Conservation (phyloP, 2,329 filamentous ascomycete species). For the Nemania sp. region DNA sequence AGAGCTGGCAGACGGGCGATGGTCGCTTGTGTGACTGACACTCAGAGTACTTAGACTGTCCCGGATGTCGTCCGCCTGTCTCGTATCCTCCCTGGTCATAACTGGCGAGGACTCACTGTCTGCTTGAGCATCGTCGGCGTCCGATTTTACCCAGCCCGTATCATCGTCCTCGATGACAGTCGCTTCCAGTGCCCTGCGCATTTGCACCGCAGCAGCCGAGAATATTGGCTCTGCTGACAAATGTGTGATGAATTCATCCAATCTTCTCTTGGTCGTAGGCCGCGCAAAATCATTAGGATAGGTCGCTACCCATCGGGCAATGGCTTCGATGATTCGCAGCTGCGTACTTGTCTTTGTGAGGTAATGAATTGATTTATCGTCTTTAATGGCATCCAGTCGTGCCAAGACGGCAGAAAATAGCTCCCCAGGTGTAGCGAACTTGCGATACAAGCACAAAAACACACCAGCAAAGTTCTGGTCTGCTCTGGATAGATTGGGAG, state of each 20-base stretch:
- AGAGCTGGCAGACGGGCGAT: conserved; percentile 53
- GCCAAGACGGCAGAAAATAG: conserved; percentile 79
- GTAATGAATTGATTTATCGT: conserved; percentile 68
- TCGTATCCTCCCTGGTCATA: conserved; percentile 27
- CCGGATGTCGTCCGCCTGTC: conserved; percentile 43
- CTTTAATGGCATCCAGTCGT: conserved; percentile 72
- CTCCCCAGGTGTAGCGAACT: conserved; percentile 81
- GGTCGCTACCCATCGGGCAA: conserved; percentile 85
- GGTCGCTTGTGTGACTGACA: conserved; percentile 50
- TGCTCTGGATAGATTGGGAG: conserved; percentile 79
- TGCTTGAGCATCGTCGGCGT: conserved; percentile 49
- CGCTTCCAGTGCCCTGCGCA: conserved; percentile 75
- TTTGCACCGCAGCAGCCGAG: conserved; percentile 82
- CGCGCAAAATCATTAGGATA: conserved; percentile 95
- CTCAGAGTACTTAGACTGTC: conserved; percentile 54
- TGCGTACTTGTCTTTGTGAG: conserved; percentile 81
- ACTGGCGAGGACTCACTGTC: conserved; percentile 33
- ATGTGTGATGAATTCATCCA: conserved; percentile 75
- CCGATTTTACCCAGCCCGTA: conserved; percentile 85
- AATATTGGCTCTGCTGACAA: conserved; percentile 82
- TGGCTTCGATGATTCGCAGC: conserved; percentile 78
- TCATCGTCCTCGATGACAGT: conserved; percentile 85
- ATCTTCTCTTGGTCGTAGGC: conserved; percentile 69
- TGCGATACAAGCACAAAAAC: conserved; percentile 91
- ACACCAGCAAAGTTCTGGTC: conserved; percentile 87